Conservation (phyloP, 2,329 filamentous ascomycete genomes). For the Arthrinium phaeospermum region DNA sequence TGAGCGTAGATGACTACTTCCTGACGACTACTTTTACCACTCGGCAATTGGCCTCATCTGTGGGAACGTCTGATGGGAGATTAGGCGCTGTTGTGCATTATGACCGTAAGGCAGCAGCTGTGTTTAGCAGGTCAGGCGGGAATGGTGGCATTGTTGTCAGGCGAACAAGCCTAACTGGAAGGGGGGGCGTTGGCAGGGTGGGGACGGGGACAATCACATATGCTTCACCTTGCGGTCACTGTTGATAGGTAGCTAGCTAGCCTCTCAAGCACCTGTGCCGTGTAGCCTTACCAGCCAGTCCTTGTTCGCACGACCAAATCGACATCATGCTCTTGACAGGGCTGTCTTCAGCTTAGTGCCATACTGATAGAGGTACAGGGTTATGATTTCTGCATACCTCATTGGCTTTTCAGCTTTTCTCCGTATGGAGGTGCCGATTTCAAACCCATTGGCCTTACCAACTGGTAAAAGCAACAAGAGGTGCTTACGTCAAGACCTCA, state of each 20-base stretch:
- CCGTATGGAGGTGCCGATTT: too few species aligned
- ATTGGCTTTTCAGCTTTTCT: too few species aligned
- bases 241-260: neutral
- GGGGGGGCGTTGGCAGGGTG: neutral
- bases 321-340: too few species aligned
- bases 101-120: neutral
- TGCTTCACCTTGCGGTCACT: neutral
- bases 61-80: constrained; percentile 3
- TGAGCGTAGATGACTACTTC: neutral
- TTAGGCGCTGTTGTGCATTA: neutral
- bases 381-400: too few species aligned
- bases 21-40: constrained; percentile 9
- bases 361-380: too few species aligned
- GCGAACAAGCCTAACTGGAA: neutral
- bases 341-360: too few species aligned
- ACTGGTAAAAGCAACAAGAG: too few species aligned
- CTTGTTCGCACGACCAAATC: too few species aligned
- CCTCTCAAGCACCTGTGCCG: too few species aligned
- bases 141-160: neutral
- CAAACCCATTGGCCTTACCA: too few species aligned
- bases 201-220: neutral
- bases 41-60: neutral
- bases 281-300: too few species aligned
- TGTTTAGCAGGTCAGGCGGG: neutral
- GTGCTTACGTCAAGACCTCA: too few species aligned